These are phyloP conservation scores for Hymenoscyphus albidus DNA, from an alignment of 2,329 filamentous ascomycete genomes.

Conservation along the genomic window DNA sequence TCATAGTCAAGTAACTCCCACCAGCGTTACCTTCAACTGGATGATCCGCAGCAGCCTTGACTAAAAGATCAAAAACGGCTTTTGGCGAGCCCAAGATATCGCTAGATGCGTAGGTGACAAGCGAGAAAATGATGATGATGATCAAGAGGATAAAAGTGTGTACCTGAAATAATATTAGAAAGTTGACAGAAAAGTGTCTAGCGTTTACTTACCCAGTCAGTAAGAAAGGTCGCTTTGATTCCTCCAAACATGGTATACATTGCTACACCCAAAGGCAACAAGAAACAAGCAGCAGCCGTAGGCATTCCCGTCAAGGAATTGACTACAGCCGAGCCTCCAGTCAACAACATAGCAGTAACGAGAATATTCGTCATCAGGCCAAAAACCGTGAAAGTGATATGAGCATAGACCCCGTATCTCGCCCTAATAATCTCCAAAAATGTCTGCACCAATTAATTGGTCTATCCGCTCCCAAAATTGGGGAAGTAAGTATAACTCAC, in stretches of 20 bases:
- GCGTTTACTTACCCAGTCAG: slow-evolving; percentile 37
- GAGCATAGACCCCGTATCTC: slow-evolving; percentile 69
- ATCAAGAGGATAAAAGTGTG: slow-evolving; percentile 82
- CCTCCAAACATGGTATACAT: slow-evolving; percentile 75
- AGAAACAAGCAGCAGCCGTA: slow-evolving; percentile 77
- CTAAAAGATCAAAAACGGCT: slow-evolving; percentile 73
- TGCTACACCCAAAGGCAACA: slow-evolving; percentile 76
- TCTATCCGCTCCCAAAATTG: not conserved
- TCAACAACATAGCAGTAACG: slow-evolving; percentile 84
- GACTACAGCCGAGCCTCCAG: slow-evolving; percentile 75
- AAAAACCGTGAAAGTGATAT: slow-evolving; percentile 77
- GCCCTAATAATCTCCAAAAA: slow-evolving; percentile 81
- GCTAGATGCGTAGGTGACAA: slow-evolving; percentile 75
- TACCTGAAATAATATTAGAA: slow-evolving; percentile 56
- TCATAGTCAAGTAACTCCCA: slow-evolving; percentile 86
- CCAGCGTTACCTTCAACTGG: slow-evolving; percentile 76
- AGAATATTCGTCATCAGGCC: slow-evolving; percentile 81
- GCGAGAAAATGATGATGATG: slow-evolving; percentile 81
- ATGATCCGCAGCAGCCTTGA: slow-evolving; percentile 62
- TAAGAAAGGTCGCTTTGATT: slow-evolving; percentile 84
- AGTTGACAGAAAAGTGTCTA: not conserved
- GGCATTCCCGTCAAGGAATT: slow-evolving; percentile 68
- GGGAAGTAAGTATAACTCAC: slow-evolving; percentile 23
- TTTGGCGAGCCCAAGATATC: slow-evolving; percentile 69
- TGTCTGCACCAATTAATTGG: slow-evolving; percentile 37